Conservation (phyloP, 768 basidiomycete genomes). For the Tricholoma hemisulphureum region DNA sequence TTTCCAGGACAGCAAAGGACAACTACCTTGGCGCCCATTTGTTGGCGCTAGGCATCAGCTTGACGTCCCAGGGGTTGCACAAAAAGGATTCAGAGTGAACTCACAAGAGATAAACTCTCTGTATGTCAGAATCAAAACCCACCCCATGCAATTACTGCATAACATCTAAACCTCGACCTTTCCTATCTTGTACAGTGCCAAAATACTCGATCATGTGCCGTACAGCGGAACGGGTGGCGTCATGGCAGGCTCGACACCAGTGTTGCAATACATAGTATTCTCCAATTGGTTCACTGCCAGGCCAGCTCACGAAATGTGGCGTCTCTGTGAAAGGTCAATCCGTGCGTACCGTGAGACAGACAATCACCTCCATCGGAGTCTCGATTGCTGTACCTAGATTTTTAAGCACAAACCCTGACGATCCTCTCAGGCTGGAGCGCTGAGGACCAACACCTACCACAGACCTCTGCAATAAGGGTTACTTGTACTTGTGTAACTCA, state of each 20-base stretch:
- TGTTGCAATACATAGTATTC: conserved; percentile 60
- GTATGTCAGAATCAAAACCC: no score
- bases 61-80: no score
- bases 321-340: conserved; percentile 57
- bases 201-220: conserved; percentile 58
- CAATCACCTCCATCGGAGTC: conserved; percentile 55
- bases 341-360: conserved; percentile 56
- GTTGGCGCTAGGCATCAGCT: no score
- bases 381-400: conserved; percentile 60
- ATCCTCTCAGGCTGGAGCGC: no score
- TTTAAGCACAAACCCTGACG: background rate
- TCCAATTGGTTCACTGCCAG: conserved; percentile 24
- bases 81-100: no score
- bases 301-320: conserved; percentile 50
- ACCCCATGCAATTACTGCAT: conserved; percentile 65
- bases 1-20: no score
- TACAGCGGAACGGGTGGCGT: conserved; percentile 55
- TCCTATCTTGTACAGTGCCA: conserved; percentile 35
- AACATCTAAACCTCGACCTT: conserved; percentile 59
- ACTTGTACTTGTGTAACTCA: background rate
- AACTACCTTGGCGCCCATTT: no score
- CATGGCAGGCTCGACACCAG: conserved; percentile 58
- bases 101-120: no score
- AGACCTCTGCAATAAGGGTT: conserved; percentile 44
- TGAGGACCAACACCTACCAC: conserved; percentile 39